Conservation (phyloP, 1,139 yeast genomes). For the Zygosaccharomyces pseudobailii region DNA sequence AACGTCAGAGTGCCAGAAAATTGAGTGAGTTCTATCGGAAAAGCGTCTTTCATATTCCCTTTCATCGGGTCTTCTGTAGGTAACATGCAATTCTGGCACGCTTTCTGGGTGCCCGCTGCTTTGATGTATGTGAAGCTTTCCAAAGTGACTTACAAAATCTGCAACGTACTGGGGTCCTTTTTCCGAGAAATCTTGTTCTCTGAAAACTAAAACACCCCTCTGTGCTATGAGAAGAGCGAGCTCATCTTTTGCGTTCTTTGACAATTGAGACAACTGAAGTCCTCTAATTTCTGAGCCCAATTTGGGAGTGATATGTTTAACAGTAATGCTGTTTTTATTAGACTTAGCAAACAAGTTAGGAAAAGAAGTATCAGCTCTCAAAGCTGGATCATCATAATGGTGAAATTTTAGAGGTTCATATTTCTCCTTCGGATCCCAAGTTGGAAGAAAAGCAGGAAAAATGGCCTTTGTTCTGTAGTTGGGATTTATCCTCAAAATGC, state of each 20-base stretch:
- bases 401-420: not conserved
- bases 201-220: not conserved
- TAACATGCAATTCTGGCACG: constrained; percentile 56
- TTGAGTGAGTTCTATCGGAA: constrained; percentile 35
- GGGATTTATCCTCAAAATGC: constrained; percentile 17
- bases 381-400: not conserved
- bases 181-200: not conserved
- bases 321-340: not conserved
- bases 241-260: not conserved
- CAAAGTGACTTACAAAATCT: constrained; percentile 55
- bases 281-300: not conserved
- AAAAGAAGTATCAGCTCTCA: not conserved
- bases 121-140: constrained; percentile 67
- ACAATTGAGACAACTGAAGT: not conserved
- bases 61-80: constrained; percentile 48
- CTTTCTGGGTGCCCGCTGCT: constrained; percentile 63
- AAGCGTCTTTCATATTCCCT: constrained; percentile 36
- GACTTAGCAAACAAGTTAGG: not conserved
- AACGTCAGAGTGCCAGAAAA: constrained; percentile 63
- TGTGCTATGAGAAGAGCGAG: not conserved
- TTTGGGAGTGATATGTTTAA: not conserved
- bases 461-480: constrained; percentile 28
- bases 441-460: too few relatives aligned
- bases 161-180: constrained; percentile 51
- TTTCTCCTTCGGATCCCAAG: constrained; percentile 31